Percentiles rank a stretch among this genome's conserved stretches.
Evolutionary conservation across 163 green algal species (phyloP).

Genomic region (Volvox carteri): DNA sequence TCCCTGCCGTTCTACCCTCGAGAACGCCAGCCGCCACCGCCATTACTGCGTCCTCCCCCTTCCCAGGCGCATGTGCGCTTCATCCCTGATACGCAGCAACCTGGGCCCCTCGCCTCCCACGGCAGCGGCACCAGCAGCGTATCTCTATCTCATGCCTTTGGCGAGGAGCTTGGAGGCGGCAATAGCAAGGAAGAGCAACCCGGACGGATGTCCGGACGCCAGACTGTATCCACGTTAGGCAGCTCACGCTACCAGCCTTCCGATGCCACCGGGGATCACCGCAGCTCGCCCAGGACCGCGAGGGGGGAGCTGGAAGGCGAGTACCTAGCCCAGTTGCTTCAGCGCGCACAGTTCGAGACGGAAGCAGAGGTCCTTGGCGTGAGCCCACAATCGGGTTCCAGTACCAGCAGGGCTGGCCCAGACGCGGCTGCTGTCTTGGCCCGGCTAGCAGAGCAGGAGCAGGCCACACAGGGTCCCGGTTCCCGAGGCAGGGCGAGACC

Average conservation of each 20-base stretch:
- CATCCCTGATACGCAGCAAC: not conserved
- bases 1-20: not conserved
- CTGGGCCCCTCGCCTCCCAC: not conserved
- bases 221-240: not conserved
- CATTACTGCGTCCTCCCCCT: not conserved
- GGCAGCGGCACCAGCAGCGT: slow-evolving; percentile 27
- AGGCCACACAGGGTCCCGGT: not conserved
- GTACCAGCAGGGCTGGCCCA: not conserved
- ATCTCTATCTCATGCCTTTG: not conserved
- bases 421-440: not conserved
- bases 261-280: not conserved
- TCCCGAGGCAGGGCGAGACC: not conserved
- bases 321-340: slow-evolving; percentile 14
- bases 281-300: not conserved
- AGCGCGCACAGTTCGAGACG: not conserved
- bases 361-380: not conserved
- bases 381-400: not conserved
- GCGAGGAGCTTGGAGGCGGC: not conserved
- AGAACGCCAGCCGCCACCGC: not conserved
- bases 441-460: not conserved
- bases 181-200: not conserved
- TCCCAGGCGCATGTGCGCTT: not conserved
- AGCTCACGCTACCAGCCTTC: not conserved
- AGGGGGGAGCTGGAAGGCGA: not conserved
- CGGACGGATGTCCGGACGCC: too few relatives aligned